A percentile compares a stretch with the other conserved stretches of the same genome.
Conservation (phyloP, 2,329 filamentous ascomycete species). For the Pseudogymnoascus sp. region DNA sequence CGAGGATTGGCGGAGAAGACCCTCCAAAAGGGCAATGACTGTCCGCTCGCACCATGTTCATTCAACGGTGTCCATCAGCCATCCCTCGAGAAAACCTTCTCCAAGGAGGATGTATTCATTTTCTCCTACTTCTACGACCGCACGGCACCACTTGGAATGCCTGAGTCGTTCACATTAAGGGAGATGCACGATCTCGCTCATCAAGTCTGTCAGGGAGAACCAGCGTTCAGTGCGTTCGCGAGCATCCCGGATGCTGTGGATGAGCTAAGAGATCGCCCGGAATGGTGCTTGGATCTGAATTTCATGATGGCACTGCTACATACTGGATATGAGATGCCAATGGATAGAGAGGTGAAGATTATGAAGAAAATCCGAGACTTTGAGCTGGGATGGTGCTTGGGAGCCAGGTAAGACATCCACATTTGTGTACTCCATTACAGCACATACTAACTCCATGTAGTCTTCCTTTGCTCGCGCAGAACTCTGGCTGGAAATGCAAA, state of each 20-base stretch:
- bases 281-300: constrained; percentile 90
- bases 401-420: constrained; percentile 65
- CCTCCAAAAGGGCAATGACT: constrained; percentile 75
- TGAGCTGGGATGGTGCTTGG: constrained; percentile 95
- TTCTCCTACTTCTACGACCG: constrained; percentile 99
- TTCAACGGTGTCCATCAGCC: constrained; percentile 98
- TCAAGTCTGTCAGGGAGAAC: constrained; percentile 73
- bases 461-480: constrained; percentile 71
- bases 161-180: constrained; percentile 87
- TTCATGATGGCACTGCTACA: constrained; percentile 92
- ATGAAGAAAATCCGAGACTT: constrained; percentile 98
- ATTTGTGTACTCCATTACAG: background rate
- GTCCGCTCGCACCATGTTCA: constrained; percentile 82
- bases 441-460: constrained; percentile 42
- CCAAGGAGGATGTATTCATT: constrained; percentile 85
- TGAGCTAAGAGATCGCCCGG: constrained; percentile 73
- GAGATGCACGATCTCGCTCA: constrained; percentile 81
- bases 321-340: constrained; percentile 95
- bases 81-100: constrained; percentile 82
- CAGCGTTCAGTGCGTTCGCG: constrained; percentile 72
- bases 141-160: constrained; percentile 89
- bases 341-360: constrained; percentile 92
- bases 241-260: constrained; percentile 68
- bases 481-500: constrained; percentile 85
- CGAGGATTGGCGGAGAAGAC: constrained; percentile 85